Evolutionary conservation across 768 basidiomycete genomes (phyloP), one percentile per base, ranked within the genome.

Genomic region (Glaciozyma antarctica): DNA sequence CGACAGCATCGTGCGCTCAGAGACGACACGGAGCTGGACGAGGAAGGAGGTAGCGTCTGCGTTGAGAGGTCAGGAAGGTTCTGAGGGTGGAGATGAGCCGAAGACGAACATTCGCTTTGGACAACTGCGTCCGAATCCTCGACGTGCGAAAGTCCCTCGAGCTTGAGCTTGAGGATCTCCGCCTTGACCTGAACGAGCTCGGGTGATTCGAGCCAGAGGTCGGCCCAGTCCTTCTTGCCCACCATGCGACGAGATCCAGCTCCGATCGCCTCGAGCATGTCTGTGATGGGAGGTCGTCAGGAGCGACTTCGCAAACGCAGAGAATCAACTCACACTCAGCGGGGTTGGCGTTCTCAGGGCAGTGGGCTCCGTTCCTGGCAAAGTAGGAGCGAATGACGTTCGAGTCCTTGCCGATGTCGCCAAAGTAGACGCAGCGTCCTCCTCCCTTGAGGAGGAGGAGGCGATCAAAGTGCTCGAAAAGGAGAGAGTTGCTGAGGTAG

Each of bases 391-490:
- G 83, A 56, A 92, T 77, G 45, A 83, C 78, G 1, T 77, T 72
- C 4, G 87, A 86, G 67, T 88, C 86, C 52, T 79, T 74, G 48
- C 89, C 90, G 58, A 92, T 88, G 64, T 88, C 86, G 47, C 90
- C 90, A 73, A 88, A 93, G 80, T 58, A 91, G 22, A 56, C 38
- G 5, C 81, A 85, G 70, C 86, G 77, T 28, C 91, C 91, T 17
- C 91, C 90, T 69, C 84, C 83, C 53, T 84, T 81, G 5, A 94
- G 80, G 1, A 94, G 80, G 10, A 93, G 78, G 1, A 94, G 78
- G 41, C 86, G 78, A 72, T 93, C 90, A 68, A 92, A 92, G 72
- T 85, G 85, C 75, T 89, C 86, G 76, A 92, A 91, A 5, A 92
- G 78, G 24, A 89, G 80, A 4, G 88, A 83, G 5, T 64, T 64